Evolutionary conservation across 148 eudicot species (phyloP).

Genomic region (Linanthus parryae): DNA sequence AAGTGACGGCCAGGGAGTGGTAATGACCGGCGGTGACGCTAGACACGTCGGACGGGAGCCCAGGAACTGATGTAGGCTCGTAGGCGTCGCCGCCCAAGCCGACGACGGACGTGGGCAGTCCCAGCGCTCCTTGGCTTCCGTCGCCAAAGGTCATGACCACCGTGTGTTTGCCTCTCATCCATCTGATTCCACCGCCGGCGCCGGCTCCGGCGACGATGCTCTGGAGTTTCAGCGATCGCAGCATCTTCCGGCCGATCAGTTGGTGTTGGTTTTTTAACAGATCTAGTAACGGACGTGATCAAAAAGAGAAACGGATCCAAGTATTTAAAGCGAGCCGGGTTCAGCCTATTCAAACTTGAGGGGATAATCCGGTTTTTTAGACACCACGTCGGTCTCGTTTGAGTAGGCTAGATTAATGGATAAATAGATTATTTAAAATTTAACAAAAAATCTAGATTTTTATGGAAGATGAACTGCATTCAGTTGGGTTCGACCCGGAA

Average conservation of each 20-base stretch:
- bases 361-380: too few relatives aligned
- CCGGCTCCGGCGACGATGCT: neutral
- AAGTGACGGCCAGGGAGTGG: slow-evolving; percentile 90
- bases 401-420: too few relatives aligned
- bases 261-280: too few relatives aligned
- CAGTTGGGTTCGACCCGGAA: too few relatives aligned
- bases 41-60: slow-evolving; percentile 58
- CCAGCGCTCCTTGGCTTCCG: slow-evolving; percentile 84
- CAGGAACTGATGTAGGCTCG: slow-evolving; percentile 71
- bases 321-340: too few relatives aligned
- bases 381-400: too few relatives aligned
- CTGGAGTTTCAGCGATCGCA: neutral
- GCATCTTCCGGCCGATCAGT: neutral
- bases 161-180: slow-evolving; percentile 18
- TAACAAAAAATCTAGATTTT: too few relatives aligned
- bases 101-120: slow-evolving; percentile 47
- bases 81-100: slow-evolving; percentile 75
- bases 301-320: too few relatives aligned
- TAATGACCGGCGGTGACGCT: slow-evolving; percentile 76
- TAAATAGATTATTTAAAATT: too few relatives aligned
- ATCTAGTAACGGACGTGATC: too few relatives aligned
- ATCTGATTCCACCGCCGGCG: slow-evolving; percentile 7
- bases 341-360: too few relatives aligned
- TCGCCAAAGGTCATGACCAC: slow-evolving; percentile 88
- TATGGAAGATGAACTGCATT: too few relatives aligned